phyloP scores from a whole-genome alignment of 2,329 filamentous ascomycete species.

The Penicillium decumbens region DNA sequence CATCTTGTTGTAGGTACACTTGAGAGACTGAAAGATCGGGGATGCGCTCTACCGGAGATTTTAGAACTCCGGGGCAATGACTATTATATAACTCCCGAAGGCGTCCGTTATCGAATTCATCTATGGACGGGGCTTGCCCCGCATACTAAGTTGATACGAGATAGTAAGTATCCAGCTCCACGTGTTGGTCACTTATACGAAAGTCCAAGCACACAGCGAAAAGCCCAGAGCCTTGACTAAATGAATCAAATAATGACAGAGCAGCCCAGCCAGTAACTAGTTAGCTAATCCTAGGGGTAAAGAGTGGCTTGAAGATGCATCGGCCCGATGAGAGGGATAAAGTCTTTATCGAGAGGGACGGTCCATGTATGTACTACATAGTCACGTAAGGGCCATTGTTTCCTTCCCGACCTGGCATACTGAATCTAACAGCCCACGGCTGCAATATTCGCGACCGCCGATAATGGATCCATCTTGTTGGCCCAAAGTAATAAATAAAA shows the following conservation, averaged over 20 bases:
- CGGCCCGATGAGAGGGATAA: conserved; percentile 13
- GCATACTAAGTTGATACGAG: conserved; percentile 2
- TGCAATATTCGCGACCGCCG: too few species aligned
- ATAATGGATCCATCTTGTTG: too few species aligned
- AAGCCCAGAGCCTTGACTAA: background rate
- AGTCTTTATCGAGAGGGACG: conserved; percentile 9
- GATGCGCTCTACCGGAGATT: background rate
- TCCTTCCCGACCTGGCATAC: too few species aligned
- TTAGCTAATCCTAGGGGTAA: background rate
- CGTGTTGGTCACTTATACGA: background rate
- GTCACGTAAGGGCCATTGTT: too few species aligned
- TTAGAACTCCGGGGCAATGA: background rate
- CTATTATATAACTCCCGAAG: conserved; percentile 4
- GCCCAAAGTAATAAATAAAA: too few species aligned
- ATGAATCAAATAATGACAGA: background rate
- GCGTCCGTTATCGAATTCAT: conserved; percentile 3
- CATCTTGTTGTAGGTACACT: conserved; percentile 16
- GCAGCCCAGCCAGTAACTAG: background rate
- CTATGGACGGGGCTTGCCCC: conserved; percentile 5
- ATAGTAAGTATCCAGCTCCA: background rate
- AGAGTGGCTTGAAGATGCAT: background rate
- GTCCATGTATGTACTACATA: background rate
- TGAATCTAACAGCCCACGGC: too few species aligned
- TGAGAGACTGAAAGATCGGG: background rate
- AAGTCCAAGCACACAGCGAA: background rate